Base-by-base conservation (phyloP, 225 moss, liverwort and hornwort genomes). In the Physcomitrium patens region DNA sequence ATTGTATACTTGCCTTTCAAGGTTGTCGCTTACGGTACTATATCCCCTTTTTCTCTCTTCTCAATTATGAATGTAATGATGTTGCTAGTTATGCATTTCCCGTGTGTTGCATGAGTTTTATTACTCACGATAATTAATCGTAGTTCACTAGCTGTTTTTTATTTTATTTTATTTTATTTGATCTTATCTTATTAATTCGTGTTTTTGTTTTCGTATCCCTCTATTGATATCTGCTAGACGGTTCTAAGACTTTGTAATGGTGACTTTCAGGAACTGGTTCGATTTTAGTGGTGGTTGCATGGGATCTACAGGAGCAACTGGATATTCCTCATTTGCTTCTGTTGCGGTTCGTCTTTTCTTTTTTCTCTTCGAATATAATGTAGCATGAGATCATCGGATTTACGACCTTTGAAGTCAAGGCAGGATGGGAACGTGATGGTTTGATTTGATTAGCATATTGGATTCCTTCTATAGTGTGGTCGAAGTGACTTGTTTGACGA, bases 1-100 rank as follows among this genome's bases (percentile, higher is more conserved):
- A 82, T 88, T 67, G 80, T 82, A 27, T 76, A 82, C 60, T 69
- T 85, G 56, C 85, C 85, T 64, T 88, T 85, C 72, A 85, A 85
- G 72, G 82, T 85, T 82, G 87, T 88, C 54, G 85, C 87, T 75
- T 88, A 88, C 44, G 87, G 87, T 88, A 87, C 56, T 51, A 71
- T 53, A 60, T 75, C n/a, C 69, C 31, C 22, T 57, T 74, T 62
- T 55, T 72, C 55, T 72, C 69, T 77, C 46, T 60, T 20, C 67
- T 71, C 47, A 23, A 63, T 67, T 51, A 23, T 70, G 49, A 69
- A 78, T 66, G n/a, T 67, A 57, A 64, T 15, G 43, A 52, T 66
- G 52, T 47, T 68, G 53, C 67, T 66, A 66, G 23, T 75, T 19
- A 44, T 63, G 43, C 60, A 42, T 73, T 46, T 59, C 54, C 27